phyloP scores from a whole-genome alignment of 1,284 basidiomycete species.

The Tremellales sp. region DNA sequence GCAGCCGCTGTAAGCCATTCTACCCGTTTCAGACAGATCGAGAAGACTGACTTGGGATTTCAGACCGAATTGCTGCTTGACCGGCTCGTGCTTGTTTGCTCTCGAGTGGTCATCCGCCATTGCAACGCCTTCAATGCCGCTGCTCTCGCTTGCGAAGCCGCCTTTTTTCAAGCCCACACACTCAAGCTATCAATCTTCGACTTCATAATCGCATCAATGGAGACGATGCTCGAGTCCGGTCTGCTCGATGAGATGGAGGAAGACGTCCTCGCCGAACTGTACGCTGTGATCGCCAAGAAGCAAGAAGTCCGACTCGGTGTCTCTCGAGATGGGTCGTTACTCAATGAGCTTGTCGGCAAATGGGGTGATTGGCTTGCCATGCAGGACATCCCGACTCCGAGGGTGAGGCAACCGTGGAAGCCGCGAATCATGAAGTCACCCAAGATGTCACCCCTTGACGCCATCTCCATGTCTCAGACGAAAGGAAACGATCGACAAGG shows the following conservation, averaged over 20 bases:
- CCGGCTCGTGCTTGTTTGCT: conserved; percentile 78
- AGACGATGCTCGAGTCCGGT: conserved; percentile 76
- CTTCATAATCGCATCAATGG: conserved; percentile 80
- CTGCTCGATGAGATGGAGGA: conserved; percentile 69
- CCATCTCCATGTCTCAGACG: conserved; percentile 18
- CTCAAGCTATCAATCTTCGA: conserved; percentile 71
- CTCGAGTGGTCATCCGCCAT: conserved; percentile 65
- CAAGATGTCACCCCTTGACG: conserved; percentile 53
- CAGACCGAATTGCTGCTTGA: conserved; percentile 87
- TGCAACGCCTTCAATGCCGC: conserved; percentile 74
- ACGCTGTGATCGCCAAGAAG: conserved; percentile 57
- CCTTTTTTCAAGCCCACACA: conserved; percentile 67
- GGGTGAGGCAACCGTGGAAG: conserved; percentile 52
- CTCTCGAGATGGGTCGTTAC: conserved; percentile 58
- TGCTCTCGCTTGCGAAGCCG: conserved; percentile 75
- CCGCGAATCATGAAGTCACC: conserved; percentile 51
- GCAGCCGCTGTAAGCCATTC: conserved; percentile 67
- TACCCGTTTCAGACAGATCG: not conserved
- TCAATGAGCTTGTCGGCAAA: conserved; percentile 60
- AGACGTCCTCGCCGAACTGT: conserved; percentile 65
- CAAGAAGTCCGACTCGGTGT: conserved; percentile 68
- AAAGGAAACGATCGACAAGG: conserved; percentile 1
- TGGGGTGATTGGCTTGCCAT: conserved; percentile 71
- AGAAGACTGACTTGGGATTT: not conserved
- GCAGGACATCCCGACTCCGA: conserved; percentile 72